Evolutionary conservation across 805 yeast genomes (phyloP), one percentile per base, ranked within the genome.

Genomic region (Candida ponderosae): DNA sequence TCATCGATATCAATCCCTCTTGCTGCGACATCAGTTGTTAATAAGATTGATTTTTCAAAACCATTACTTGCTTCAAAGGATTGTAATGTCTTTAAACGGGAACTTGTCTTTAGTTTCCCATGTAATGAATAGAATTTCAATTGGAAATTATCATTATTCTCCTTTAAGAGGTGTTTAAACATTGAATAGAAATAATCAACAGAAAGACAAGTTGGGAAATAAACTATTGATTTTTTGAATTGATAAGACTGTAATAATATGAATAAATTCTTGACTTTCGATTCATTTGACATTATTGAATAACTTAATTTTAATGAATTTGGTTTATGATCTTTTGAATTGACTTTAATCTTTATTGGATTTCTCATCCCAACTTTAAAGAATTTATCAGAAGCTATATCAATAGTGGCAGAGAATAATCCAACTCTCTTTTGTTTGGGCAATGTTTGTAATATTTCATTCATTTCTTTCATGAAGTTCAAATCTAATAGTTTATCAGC

Each of bases 21-120:
- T 0, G 97, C 96, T 1, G 98, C 97, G n/a, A 93, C 96, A 66
- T 93, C 98, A 0, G 98, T 93, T 2, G 98, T 88, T 60, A 93
- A 64, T 18, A 93, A 60, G 0, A 90, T 74, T 9, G 79, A 66
- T 44, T 76, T 79, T 3, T 60, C 59, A 7, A 54, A 51, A 5
- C 50, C 42, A 18, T 40, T 32, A 5, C 32, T 31, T 6, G 20
- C 29, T 17, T 48, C 53, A 53, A 90, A 93, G 26, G 58, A 62
- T 10, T 68, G 66, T 32, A 90, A 62, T 0, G 96, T 84, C 53
- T 76, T 83, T 36, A 81, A 60, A 46, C 99, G 71, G 14, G 95
- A 75, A 33, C 74, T 76, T 0, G 95, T 80, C n/a, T 77, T 76
- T 24, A 93, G 66, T 55, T 90, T 93, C 2, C 99, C 99, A 59